A percentile compares a stretch with the other conserved stretches of the same genome.
These are phyloP conservation scores for Xylariaceae sp. DNA, from an alignment of 2,329 filamentous ascomycete species.

Conservation along the genomic window DNA sequence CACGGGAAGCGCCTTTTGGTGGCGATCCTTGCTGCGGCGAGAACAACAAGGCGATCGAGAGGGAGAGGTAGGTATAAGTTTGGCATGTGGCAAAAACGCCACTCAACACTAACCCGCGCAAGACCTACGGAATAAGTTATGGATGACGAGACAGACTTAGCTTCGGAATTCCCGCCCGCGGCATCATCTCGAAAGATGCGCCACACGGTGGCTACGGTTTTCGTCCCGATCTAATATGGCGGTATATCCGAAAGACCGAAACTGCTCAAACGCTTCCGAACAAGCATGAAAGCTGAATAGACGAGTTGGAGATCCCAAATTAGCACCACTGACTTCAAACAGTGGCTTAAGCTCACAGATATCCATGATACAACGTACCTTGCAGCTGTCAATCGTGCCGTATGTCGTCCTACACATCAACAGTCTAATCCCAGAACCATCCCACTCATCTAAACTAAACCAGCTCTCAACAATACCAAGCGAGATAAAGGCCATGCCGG, in stretches of 20 bases:
- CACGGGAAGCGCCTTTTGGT: too few species aligned
- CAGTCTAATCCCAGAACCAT: not conserved
- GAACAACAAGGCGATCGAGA: not conserved
- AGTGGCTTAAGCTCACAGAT: not conserved
- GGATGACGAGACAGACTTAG: not conserved
- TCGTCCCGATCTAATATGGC: too few species aligned
- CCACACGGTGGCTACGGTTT: too few species aligned
- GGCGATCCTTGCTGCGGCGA: too few species aligned
- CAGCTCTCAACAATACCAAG: too few species aligned
- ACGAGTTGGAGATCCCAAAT: too few species aligned
- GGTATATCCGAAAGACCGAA: too few species aligned
- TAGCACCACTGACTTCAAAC: not conserved
- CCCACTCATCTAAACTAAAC: not conserved
- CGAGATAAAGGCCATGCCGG: too few species aligned
- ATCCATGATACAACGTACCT: not conserved
- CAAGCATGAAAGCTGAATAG: too few species aligned
- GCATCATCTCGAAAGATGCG: not conserved
- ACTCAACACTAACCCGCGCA: not conserved
- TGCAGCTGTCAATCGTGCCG: not conserved
- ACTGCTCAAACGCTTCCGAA: too few species aligned
- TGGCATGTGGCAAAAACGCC: not conserved
- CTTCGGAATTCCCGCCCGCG: not conserved
- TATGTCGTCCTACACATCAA: not conserved
- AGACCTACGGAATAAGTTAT: not conserved
- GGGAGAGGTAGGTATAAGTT: not conserved